Conservation (phyloP, 257 asterid species). For the Solanum ossicruentum region DNA sequence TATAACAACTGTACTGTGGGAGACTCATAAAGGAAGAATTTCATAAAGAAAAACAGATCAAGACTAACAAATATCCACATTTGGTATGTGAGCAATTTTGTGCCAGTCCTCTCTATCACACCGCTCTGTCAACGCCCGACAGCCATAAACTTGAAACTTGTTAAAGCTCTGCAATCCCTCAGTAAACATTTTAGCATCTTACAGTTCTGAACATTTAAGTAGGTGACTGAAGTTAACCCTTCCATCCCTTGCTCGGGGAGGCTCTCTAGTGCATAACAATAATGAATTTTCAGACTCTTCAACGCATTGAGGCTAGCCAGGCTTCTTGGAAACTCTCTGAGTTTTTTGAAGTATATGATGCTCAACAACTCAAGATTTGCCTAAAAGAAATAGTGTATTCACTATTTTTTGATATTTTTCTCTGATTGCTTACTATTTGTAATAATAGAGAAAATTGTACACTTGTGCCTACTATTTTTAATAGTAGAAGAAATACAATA, state of each 20-base stretch:
- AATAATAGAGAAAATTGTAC: no score
- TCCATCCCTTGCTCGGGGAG: neutral
- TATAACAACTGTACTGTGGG: no score
- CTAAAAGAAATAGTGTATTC: no score
- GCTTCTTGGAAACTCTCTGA: neutral
- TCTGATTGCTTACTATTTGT: no score
- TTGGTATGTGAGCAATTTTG: neutral
- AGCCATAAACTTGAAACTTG: neutral
- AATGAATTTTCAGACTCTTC: no score
- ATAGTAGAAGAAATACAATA: no score
- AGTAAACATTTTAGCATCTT: neutral
- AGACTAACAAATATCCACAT: neutral
- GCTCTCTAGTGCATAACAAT: neutral
- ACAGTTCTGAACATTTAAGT: neutral
- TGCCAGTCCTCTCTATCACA: neutral
- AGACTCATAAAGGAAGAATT: no score
- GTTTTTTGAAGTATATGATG: neutral
- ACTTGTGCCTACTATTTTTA: no score
- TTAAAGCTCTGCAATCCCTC: neutral
- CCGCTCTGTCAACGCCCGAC: neutral
- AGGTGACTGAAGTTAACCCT: neutral
- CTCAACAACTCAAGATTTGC: neutral
- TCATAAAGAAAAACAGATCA: neutral
- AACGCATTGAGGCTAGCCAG: neutral
- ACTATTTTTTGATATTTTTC: no score